Conservation (phyloP, 2,329 filamentous ascomycete genomes). For the Bipolaris zeicola region DNA sequence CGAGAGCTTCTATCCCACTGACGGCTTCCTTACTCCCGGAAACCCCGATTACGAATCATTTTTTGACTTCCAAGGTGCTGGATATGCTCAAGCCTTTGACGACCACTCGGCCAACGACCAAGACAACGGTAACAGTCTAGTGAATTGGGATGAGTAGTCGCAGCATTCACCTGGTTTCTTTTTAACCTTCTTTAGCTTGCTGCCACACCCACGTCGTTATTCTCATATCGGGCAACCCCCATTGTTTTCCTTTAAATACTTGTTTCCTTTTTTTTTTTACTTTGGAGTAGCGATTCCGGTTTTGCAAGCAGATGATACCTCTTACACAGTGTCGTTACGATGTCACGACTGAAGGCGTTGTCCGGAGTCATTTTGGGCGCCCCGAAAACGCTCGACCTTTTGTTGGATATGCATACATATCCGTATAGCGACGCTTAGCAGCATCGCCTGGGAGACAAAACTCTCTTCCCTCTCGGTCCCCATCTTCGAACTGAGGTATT, state of each 20-base stretch:
- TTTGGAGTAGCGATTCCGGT: constrained; percentile 6
- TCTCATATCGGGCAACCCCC: neutral
- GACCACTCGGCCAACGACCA: constrained; percentile 26
- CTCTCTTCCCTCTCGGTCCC: constrained; percentile 12
- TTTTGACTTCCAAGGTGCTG: constrained; percentile 28
- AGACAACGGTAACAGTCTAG: constrained; percentile 28
- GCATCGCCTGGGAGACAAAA: constrained; percentile 16
- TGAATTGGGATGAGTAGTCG: constrained; percentile 31
- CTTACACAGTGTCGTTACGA: constrained; percentile 16
- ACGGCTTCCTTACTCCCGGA: constrained; percentile 28
- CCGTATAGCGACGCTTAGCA: constrained; percentile 15
- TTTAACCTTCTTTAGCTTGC: neutral
- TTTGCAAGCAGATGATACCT: constrained; percentile 20
- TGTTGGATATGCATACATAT: constrained; percentile 9
- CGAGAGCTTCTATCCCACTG: constrained; percentile 28
- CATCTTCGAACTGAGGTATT: constrained; percentile 7
- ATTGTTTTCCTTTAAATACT: neutral
- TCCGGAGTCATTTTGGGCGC: constrained; percentile 9
- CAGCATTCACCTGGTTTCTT: neutral
- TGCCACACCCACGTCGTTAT: neutral
- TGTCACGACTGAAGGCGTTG: constrained; percentile 18
- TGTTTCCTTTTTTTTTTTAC: neutral
- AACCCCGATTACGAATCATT: constrained; percentile 29
- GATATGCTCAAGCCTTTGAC: constrained; percentile 21
- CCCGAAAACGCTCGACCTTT: constrained; percentile 10